A percentile compares a stretch with the other conserved stretches of the same genome.
Conservation (phyloP, 306 rosid genomes). For the Vachellia collinsii region DNA sequence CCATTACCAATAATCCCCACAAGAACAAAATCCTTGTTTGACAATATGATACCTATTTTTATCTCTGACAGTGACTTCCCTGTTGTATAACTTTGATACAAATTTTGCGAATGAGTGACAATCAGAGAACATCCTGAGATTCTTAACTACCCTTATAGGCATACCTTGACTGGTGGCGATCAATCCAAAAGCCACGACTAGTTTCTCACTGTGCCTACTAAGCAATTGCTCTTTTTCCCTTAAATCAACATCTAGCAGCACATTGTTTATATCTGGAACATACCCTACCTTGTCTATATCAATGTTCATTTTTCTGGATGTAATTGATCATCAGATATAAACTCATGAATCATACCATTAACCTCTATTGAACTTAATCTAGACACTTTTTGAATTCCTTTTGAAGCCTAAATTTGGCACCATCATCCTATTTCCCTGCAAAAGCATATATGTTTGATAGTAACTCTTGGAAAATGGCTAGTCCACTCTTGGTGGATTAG, state of each 20-base stretch:
- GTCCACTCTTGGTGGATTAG: too few species aligned
- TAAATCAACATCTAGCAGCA: conserved; percentile 70
- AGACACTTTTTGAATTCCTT: too few species aligned
- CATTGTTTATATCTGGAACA: conserved; percentile 74
- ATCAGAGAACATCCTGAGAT: conserved; percentile 76
- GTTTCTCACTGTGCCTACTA: conserved; percentile 72
- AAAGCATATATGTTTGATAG: too few species aligned
- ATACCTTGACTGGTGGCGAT: conserved; percentile 48
- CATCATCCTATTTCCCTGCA: too few species aligned
- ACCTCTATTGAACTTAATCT: too few species aligned
- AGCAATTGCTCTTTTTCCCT: conserved; percentile 65
- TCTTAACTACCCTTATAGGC: conserved; percentile 70
- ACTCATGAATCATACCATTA: too few species aligned
- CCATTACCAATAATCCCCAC: conserved; percentile 68
- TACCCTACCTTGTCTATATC: conserved; percentile 57
- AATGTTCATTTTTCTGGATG: too few species aligned
- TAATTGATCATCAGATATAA: too few species aligned
- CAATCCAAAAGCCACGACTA: conserved; percentile 75
- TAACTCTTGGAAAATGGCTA: too few species aligned
- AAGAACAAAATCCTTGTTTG: conserved; percentile 66
- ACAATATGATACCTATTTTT: conserved; percentile 69
- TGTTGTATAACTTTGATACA: conserved; percentile 53
- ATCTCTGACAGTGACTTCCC: conserved; percentile 71
- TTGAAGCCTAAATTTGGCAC: too few species aligned
- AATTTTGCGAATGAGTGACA: conserved; percentile 77